Base-by-base conservation (phyloP, 306 rosid species). In the Rosa chinensis region DNA sequence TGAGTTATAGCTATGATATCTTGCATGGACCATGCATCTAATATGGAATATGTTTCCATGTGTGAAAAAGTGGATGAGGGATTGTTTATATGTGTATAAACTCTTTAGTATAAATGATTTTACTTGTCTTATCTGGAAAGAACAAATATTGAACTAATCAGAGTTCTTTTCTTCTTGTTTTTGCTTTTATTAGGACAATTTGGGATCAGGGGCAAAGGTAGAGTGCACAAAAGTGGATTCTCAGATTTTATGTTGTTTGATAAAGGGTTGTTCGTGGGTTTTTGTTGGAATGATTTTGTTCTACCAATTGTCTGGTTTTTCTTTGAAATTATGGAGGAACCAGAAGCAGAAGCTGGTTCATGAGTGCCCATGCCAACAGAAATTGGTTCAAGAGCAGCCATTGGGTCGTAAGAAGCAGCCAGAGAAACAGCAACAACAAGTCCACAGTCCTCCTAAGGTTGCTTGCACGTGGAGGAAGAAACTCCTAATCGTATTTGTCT, bases 391-490 rank as follows among this genome's bases (percentile, higher is more conserved):
- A 59, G 70, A 73, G 55, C 73, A 80, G 73, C 73, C 66, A 25
- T 45, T 75, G 47, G 59, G 52, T 20, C 50, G 66, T 48, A 85
- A 78, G 87, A 67, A 40, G 77, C 80, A 69, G 79, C 84, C 20
- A 53, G 79, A 66, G 35, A 78, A 78, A 74, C 84, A 73, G 79
- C 88, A 76, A 79, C 87, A 82, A 79, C 86, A 81, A 74, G 45
- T 52, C 58, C 67, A 66, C 49, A 75, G 81, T 79, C 84, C 89
- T 75, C 87, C 87, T 55, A 87, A 85, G 81, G 84, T 88, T 83
- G 88, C 89, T 79, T 93, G 92, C 64, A 89, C 86, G 73, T 90
- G 98, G 99, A 84, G 98, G 83, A 91, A 84, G 81, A 90, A 61
- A 70, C 81, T 91, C 28, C 86, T 95, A 35, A 72, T 82, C 49